phyloP scores from a whole-genome alignment of 768 basidiomycete species.

The Coprinopsis cinerea region DNA sequence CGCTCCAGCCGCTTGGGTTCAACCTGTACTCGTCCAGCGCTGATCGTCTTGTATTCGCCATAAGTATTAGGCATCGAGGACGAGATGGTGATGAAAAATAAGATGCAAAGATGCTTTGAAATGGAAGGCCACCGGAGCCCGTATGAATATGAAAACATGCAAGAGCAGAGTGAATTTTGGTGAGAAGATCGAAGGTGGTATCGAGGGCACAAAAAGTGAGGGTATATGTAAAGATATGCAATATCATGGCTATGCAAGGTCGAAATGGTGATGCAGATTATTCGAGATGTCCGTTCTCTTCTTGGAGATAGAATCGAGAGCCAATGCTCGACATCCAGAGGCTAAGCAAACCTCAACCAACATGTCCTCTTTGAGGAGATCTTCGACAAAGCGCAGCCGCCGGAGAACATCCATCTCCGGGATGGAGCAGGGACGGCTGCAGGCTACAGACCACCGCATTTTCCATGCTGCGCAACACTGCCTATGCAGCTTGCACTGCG shows the following conservation, averaged over 20 bases:
- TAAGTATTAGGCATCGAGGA: too few relatives aligned
- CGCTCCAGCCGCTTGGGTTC: too few relatives aligned
- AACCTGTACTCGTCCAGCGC: too few relatives aligned
- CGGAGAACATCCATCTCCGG: slow-evolving; percentile 30
- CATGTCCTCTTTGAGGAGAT: slow-evolving; percentile 23
- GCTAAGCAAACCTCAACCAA: slow-evolving; percentile 26
- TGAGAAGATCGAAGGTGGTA: not conserved
- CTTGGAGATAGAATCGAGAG: slow-evolving; percentile 27
- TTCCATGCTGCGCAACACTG: slow-evolving; percentile 34
- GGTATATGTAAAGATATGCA: not conserved
- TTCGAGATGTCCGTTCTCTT: slow-evolving; percentile 26
- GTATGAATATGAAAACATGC: too few relatives aligned
- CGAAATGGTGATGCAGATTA: slow-evolving; percentile 34
- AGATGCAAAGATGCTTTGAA: too few relatives aligned
- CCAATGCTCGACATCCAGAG: slow-evolving; percentile 28
- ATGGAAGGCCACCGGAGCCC: not conserved
- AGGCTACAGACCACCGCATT: slow-evolving; percentile 26
- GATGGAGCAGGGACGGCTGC: slow-evolving; percentile 18
- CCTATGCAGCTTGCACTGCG: slow-evolving; percentile 30
- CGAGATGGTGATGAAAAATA: too few relatives aligned
- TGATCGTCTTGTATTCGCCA: too few relatives aligned
- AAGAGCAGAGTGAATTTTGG: too few relatives aligned
- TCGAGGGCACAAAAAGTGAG: not conserved
- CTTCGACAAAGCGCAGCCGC: slow-evolving; percentile 27
- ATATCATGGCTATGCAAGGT: slow-evolving; percentile 14